Percentiles rank a stretch among this genome's conserved stretches.
Conservation (phyloP, 2,329 filamentous ascomycete species). For the Colletotrichum neosansevieriae region DNA sequence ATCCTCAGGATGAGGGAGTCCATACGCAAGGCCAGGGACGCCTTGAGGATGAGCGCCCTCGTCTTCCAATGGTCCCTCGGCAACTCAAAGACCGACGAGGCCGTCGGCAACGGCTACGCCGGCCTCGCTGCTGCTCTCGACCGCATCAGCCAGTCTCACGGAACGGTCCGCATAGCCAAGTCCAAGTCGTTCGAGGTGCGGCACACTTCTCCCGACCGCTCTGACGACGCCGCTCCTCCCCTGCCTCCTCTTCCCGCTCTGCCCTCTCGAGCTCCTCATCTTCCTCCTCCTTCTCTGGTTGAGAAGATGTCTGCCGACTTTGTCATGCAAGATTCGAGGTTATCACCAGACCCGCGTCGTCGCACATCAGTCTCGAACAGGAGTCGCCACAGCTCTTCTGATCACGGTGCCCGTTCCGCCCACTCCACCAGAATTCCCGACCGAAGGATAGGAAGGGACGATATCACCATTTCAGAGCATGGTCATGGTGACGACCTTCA, state of each 20-base stretch:
- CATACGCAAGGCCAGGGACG: constrained; percentile 69
- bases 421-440: constrained; percentile 36
- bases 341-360: constrained; percentile 40
- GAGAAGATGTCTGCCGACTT: constrained; percentile 41
- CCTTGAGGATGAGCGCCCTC: constrained; percentile 72
- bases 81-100: constrained; percentile 67
- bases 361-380: constrained; percentile 46
- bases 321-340: constrained; percentile 37
- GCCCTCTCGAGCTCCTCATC: constrained; percentile 40
- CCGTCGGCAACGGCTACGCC: constrained; percentile 75
- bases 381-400: constrained; percentile 39
- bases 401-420: constrained; percentile 31
- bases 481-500: constrained; percentile 38
- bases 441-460: constrained; percentile 35
- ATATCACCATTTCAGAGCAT: constrained; percentile 41
- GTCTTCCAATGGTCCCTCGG: constrained; percentile 76
- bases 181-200: constrained; percentile 46
- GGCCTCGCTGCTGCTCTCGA: constrained; percentile 75
- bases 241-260: constrained; percentile 31
- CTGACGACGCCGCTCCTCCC: constrained; percentile 2
- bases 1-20: constrained; percentile 70
- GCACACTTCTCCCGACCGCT: constrained; percentile 9
- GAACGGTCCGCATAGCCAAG: constrained; percentile 45
- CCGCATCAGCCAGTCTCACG: constrained; percentile 53
- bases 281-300: constrained; percentile 37